A percentile compares a stretch with the other conserved stretches of the same genome.
These are phyloP conservation scores for Rhinocladiella mackenziei DNA, from an alignment of 2,329 filamentous ascomycete species.

Conservation along the genomic window DNA sequence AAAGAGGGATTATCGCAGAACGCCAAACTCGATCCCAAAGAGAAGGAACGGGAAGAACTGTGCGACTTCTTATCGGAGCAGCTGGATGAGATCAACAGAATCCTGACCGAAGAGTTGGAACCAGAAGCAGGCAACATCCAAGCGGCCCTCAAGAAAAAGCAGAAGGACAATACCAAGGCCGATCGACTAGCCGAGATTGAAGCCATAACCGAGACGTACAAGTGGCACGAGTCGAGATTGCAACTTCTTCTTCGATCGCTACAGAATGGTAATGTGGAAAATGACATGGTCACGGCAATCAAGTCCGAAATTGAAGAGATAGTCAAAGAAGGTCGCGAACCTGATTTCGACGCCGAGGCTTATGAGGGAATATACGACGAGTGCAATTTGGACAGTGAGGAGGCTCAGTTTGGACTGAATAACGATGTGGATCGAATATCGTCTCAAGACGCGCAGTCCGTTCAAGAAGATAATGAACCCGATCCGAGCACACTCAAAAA, in stretches of 20 bases:
- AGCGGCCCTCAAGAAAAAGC: slow-evolving; percentile 89
- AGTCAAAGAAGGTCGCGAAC: slow-evolving; percentile 80
- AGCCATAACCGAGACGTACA: slow-evolving; percentile 80
- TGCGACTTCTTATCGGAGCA: slow-evolving; percentile 79
- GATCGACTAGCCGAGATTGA: slow-evolving; percentile 87
- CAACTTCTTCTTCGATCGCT: slow-evolving; percentile 85
- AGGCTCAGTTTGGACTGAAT: slow-evolving; percentile 77
- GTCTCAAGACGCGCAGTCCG: slow-evolving; percentile 90
- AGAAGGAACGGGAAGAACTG: slow-evolving; percentile 86
- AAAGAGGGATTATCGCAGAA: slow-evolving; percentile 93
- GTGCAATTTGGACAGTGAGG: slow-evolving; percentile 85
- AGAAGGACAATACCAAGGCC: slow-evolving; percentile 76
- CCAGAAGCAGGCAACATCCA: slow-evolving; percentile 84
- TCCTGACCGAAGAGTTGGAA: slow-evolving; percentile 71
- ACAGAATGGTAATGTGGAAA: slow-evolving; percentile 87
- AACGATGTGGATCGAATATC: slow-evolving; percentile 80
- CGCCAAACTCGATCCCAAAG: slow-evolving; percentile 92
- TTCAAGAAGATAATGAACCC: slow-evolving; percentile 69
- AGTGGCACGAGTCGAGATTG: slow-evolving; percentile 91
- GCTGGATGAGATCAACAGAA: slow-evolving; percentile 90
- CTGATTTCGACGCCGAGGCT: slow-evolving; percentile 83
- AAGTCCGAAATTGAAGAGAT: slow-evolving; percentile 95
- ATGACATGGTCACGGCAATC: slow-evolving; percentile 78
- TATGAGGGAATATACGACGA: slow-evolving; percentile 88
- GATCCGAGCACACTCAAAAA: slow-evolving; percentile 53